phyloP scores from a whole-genome alignment of 768 basidiomycete genomes.

The Lentinula detonsa region DNA sequence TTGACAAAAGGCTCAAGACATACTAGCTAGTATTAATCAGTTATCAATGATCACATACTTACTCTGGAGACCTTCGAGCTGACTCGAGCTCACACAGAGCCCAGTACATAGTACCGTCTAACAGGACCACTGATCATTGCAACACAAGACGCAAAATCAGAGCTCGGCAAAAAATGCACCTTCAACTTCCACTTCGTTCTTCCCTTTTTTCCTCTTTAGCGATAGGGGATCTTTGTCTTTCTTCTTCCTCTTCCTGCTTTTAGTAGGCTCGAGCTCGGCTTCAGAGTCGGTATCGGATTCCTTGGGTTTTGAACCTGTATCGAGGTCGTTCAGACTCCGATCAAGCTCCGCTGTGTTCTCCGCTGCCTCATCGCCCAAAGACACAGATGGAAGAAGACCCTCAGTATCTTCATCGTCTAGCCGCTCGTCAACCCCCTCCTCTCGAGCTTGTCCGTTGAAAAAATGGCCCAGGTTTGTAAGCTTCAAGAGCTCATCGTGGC shows the following conservation, averaged over 20 bases:
- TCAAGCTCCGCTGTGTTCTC: slow-evolving; percentile 13
- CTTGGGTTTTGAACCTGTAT: neutral
- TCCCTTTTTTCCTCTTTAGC: slow-evolving; percentile 51
- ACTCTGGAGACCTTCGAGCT: no score
- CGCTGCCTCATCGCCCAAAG: slow-evolving; percentile 18
- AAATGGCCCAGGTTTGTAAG: slow-evolving; percentile 81
- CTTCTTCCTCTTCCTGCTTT: slow-evolving; percentile 48
- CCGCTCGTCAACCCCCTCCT: slow-evolving; percentile 28
- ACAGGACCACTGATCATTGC: no score
- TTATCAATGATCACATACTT: no score
- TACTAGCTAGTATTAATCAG: no score
- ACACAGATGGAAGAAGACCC: slow-evolving; percentile 15
- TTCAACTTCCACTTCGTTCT: slow-evolving; percentile 51
- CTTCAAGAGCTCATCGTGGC: slow-evolving; percentile 82
- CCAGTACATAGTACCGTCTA: no score
- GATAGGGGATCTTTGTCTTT: slow-evolving; percentile 46
- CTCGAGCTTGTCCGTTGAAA: slow-evolving; percentile 34
- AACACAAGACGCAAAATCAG: slow-evolving; percentile 15
- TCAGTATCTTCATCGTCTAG: slow-evolving; percentile 24
- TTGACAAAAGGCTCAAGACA: no score
- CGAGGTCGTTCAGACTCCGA: slow-evolving; percentile 5
- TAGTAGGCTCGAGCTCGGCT: slow-evolving; percentile 20
- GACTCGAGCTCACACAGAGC: no score
- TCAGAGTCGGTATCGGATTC: slow-evolving; percentile 16
- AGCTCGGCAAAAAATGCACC: slow-evolving; percentile 65